A percentile compares a stretch with the other conserved stretches of the same genome.
Evolutionary conservation across 495 filamentous ascomycete species (phyloP).

Genomic region (Aspergillus sparsus): DNA sequence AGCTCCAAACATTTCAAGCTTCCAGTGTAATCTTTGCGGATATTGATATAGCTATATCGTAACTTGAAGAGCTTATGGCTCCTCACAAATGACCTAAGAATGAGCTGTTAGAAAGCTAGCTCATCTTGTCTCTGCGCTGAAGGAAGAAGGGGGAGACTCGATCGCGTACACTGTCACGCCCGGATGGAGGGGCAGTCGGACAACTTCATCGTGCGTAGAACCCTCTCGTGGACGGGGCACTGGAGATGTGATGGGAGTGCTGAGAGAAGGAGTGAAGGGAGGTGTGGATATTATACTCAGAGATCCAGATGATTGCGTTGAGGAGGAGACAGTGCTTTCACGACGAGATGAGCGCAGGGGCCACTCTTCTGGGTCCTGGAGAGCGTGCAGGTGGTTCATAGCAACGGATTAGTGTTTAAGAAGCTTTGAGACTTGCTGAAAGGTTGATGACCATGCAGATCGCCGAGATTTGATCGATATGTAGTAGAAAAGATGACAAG

Average conservation of each 20-base stretch:
- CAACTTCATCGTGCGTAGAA: constrained; percentile 39
- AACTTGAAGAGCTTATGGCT: constrained; percentile 44
- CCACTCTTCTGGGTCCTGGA: constrained; percentile 40
- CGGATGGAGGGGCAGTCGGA: constrained; percentile 39
- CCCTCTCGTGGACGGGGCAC: constrained; percentile 38
- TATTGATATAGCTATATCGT: constrained; percentile 46
- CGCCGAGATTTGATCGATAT: constrained; percentile 26
- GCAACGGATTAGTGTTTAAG: constrained; percentile 11
- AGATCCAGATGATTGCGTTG: constrained; percentile 43
- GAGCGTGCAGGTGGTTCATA: constrained; percentile 32
- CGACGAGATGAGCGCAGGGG: constrained; percentile 35
- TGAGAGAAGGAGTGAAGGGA: constrained; percentile 23
- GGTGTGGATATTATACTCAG: constrained; percentile 38
- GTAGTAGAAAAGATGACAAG: constrained; percentile 12
- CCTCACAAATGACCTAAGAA: constrained; percentile 45
- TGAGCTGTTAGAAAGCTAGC: background rate
- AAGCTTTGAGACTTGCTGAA: background rate
- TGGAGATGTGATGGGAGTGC: constrained; percentile 36
- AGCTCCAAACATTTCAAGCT: constrained; percentile 43
- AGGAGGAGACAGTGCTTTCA: constrained; percentile 41
- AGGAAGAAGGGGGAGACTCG: background rate
- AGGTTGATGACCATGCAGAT: constrained; percentile 26
- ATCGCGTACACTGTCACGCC: constrained; percentile 43
- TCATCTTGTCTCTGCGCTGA: background rate
- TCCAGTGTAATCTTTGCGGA: constrained; percentile 44